Conservation (phyloP, 2,329 filamentous ascomycete genomes). For the Chalara sp. region DNA sequence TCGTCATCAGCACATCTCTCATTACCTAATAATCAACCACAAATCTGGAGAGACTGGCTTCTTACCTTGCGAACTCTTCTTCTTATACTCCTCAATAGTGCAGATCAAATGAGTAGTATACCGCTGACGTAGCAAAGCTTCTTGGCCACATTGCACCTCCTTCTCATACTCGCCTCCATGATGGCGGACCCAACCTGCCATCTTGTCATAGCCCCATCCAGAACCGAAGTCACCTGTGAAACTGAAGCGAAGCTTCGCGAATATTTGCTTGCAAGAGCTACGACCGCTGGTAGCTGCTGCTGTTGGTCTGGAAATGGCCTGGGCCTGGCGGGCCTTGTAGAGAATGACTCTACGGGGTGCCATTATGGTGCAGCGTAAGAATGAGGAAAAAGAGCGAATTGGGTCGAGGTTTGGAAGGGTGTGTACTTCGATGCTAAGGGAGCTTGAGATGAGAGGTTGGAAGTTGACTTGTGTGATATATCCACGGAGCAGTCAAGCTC, state of each 20-base stretch:
- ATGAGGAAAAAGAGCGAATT: too few relatives aligned
- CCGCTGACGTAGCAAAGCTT: too few relatives aligned
- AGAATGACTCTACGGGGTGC: too few relatives aligned
- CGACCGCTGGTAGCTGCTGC: conserved; percentile 6
- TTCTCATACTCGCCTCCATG: conserved; percentile 54
- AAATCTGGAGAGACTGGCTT: background rate
- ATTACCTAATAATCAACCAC: background rate
- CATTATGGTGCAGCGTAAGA: too few relatives aligned
- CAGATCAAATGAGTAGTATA: conserved; percentile 69
- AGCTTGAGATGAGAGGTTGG: too few relatives aligned
- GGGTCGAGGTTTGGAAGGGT: too few relatives aligned
- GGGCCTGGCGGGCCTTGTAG: too few relatives aligned
- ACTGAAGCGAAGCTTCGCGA: conserved; percentile 48
- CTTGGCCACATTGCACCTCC: conserved; percentile 29
- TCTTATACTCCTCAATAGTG: conserved; percentile 52
- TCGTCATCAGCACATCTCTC: background rate
- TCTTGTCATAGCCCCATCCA: conserved; percentile 42
- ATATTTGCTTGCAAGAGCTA: conserved; percentile 29
- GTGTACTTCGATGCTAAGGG: too few relatives aligned
- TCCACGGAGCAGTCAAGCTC: too few relatives aligned
- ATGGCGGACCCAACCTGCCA: conserved; percentile 57
- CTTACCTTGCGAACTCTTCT: conserved; percentile 16
- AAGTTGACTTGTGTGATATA: too few relatives aligned
- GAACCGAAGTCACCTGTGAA: conserved; percentile 49
- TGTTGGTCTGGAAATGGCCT: too few relatives aligned